Conservation (phyloP, 768 basidiomycete genomes). For the Hygrocybe punicea region DNA sequence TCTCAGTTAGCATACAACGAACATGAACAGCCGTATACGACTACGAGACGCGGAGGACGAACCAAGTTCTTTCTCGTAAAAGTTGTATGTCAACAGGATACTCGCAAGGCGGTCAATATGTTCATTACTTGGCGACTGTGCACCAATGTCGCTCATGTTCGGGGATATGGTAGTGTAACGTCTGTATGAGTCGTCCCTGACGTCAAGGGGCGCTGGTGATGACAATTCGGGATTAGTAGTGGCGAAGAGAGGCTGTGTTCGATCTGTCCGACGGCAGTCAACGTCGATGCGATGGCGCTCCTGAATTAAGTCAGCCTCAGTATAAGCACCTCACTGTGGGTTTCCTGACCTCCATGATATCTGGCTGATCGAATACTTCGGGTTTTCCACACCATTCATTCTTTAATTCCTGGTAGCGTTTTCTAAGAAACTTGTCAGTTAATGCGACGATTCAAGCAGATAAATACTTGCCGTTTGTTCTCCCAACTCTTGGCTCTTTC, state of each 20-base stretch:
- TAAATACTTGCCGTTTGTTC: conserved; percentile 50
- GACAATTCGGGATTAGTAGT: conserved; percentile 33
- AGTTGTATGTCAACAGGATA: conserved; percentile 88
- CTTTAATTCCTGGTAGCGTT: conserved; percentile 68
- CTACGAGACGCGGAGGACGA: conserved; percentile 26
- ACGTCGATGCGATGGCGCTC: conserved; percentile 95
- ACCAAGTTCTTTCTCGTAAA: conserved; percentile 87
- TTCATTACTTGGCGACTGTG: conserved; percentile 85
- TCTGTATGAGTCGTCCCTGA: conserved; percentile 55
- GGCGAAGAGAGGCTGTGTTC: conserved; percentile 87
- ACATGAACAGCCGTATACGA: not conserved
- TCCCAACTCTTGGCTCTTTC: conserved; percentile 64
- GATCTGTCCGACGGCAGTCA: conserved; percentile 93
- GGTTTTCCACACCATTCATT: conserved; percentile 79
- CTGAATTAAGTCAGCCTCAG: conserved; percentile 29
- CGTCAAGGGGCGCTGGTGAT: conserved; percentile 34
- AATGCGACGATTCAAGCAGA: not conserved
- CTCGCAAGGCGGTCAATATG: conserved; percentile 86
- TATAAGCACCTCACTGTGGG: conserved; percentile 9
- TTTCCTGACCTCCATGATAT: conserved; percentile 67
- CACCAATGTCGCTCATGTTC: conserved; percentile 67
- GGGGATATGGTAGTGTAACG: conserved; percentile 75
- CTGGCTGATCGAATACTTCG: conserved; percentile 75
- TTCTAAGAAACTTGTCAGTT: conserved; percentile 37
- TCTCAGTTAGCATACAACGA: conserved; percentile 3